Conservation (phyloP, 805 yeast genomes). For the Candida chauliodis region DNA sequence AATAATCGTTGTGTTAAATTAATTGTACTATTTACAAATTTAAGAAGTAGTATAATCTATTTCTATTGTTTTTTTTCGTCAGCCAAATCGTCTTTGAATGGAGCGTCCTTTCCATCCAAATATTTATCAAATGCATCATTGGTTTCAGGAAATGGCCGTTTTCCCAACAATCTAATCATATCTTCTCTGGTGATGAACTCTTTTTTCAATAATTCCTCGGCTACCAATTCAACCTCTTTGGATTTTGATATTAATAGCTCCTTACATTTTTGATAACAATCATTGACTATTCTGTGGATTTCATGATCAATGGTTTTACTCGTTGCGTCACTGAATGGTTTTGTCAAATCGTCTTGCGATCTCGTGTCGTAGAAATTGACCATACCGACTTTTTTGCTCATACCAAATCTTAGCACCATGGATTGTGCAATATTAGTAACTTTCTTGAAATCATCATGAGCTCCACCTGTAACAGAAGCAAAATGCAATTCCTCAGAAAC, state of each 20-base stretch:
- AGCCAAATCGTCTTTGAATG: constrained; percentile 31
- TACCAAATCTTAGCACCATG: constrained; percentile 91
- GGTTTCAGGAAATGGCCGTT: constrained; percentile 85
- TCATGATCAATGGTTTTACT: constrained; percentile 79
- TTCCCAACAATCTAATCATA: constrained; percentile 84
- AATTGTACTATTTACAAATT: no score
- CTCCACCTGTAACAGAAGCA: constrained; percentile 91
- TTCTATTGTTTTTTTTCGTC: constrained; percentile 17
- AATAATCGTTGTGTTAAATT: neutral
- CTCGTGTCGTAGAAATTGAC: constrained; percentile 69
- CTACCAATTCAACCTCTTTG: constrained; percentile 78
- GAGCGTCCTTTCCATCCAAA: constrained; percentile 44
- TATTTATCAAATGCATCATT: constrained; percentile 89
- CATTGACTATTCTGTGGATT: constrained; percentile 71
- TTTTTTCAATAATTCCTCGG: constrained; percentile 77
- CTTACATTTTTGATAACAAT: constrained; percentile 70
- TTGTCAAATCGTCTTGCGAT: constrained; percentile 64
- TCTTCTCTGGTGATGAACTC: constrained; percentile 94
- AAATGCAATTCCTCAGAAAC: constrained; percentile 94
- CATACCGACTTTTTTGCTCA: constrained; percentile 85
- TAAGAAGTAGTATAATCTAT: neutral
- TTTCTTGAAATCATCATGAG: constrained; percentile 93
- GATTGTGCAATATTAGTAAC: constrained; percentile 90
- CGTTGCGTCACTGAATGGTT: constrained; percentile 88
- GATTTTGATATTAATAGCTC: constrained; percentile 64